Evolutionary conservation across 2,329 filamentous ascomycete genomes (phyloP), one percentile per base, ranked within the genome.

Genomic region (Pseudogymnoascus sp.): DNA sequence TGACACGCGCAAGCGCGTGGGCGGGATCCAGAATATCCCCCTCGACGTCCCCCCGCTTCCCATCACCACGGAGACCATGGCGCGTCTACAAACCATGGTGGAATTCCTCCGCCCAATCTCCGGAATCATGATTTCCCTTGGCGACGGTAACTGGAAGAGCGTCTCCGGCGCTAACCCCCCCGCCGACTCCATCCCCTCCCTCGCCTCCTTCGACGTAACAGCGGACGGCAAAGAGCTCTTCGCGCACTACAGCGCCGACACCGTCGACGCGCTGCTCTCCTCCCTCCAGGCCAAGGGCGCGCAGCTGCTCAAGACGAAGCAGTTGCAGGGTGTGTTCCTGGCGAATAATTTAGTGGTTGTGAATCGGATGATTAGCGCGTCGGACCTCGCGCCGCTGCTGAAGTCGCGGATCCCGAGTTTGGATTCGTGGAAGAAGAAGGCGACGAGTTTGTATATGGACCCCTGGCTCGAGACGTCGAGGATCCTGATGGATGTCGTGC

Each of bases 151-250:
- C 37, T 99, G 94, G 94, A 85, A 84, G 65, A 80, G 81, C 3
- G 78, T 74, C 19, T 75, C 77, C 8, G 76, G 80, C 43, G 78
- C 81, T 8, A 82, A 83, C 10, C 81, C 81, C 3, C 84, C 83
- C 6, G 79, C 78, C 4, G 85, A 89, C 43, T 83, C 83, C 29
- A 83, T 87, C 19, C 87, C 89, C 0, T 90, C 87, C 60, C 79
- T 92, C 31, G 84, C 86, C 11, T 89, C 90, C 0, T 91, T 96
- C 70, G 93, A 97, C 70, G 87, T 97, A 35, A 87, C 90, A 12
- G 92, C 92, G 3, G 92, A 97, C 71, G 92, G 92, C 31, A 86
- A 87, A 66, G 87, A 93, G 61, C 86, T 99, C 14, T 92, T 99
- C 69, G 88, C 89, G 1, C 87, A 96, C 72, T 99, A 97, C 73